Conservation (phyloP, 2,329 filamentous ascomycete genomes). For the Phyllosticta citrichinensis region DNA sequence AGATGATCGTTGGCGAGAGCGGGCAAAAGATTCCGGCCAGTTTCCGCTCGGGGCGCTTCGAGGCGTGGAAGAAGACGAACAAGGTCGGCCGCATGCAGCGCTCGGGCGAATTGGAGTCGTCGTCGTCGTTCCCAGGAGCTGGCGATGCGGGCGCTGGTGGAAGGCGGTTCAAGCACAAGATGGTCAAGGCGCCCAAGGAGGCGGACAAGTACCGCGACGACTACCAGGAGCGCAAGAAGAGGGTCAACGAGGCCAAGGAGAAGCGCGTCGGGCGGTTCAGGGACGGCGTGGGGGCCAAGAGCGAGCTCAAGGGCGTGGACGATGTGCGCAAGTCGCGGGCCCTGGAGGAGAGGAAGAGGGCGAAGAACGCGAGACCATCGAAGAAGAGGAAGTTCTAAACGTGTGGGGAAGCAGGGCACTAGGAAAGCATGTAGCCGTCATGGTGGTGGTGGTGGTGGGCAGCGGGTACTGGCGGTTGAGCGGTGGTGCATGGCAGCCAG, state of each 20-base stretch:
- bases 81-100: constrained; percentile 68
- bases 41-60: constrained; percentile 89
- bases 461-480: neutral
- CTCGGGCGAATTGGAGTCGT: constrained; percentile 69
- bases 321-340: constrained; percentile 79
- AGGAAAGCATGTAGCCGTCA: neutral
- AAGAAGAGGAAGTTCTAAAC: constrained; percentile 45
- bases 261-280: constrained; percentile 66
- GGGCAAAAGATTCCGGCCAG: constrained; percentile 92
- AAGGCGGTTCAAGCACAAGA: constrained; percentile 72
- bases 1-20: constrained; percentile 78
- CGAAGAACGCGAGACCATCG: constrained; percentile 79
- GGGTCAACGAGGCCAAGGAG: constrained; percentile 77
- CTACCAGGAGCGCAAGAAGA: constrained; percentile 83
- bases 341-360: constrained; percentile 62
- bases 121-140: constrained; percentile 15
- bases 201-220: constrained; percentile 89
- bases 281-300: constrained; percentile 60
- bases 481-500: neutral
- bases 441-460: neutral
- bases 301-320: constrained; percentile 69
- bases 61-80: constrained; percentile 82
- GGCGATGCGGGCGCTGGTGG: constrained; percentile 28
- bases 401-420: neutral
- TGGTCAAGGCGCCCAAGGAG: constrained; percentile 80